These are phyloP conservation scores for Malassezia caprae DNA, from an alignment of 1,284 basidiomycete genomes.

Conservation along the genomic window DNA sequence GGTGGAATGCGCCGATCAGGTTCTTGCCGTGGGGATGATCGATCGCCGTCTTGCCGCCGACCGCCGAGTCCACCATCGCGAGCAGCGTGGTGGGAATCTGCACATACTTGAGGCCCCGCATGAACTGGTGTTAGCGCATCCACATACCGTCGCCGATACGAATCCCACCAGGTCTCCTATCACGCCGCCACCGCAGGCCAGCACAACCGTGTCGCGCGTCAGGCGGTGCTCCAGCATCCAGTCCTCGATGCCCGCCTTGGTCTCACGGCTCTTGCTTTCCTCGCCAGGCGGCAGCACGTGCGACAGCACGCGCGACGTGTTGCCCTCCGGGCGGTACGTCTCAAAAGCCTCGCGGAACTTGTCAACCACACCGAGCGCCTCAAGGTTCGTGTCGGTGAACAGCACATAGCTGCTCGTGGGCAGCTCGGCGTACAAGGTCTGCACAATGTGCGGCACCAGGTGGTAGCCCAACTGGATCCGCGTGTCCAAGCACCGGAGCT, in stretches of 20 bases:
- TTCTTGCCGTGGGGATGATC: slow-evolving; percentile 96
- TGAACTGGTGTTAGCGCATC: slow-evolving; percentile 42
- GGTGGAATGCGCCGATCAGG: slow-evolving; percentile 95
- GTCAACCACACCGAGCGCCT: slow-evolving; percentile 63
- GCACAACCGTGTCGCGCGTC: slow-evolving; percentile 82
- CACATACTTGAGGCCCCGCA: slow-evolving; percentile 73
- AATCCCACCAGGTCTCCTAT: slow-evolving; percentile 91
- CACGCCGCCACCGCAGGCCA: slow-evolving; percentile 91
- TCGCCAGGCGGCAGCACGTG: slow-evolving; percentile 81
- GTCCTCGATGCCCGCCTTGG: slow-evolving; percentile 89
- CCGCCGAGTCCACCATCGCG: slow-evolving; percentile 95
- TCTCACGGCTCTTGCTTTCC: slow-evolving; percentile 77
- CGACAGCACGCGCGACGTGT: slow-evolving; percentile 61
- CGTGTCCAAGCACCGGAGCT: slow-evolving; percentile 35
- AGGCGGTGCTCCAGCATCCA: slow-evolving; percentile 78
- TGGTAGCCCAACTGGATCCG: slow-evolving; percentile 46
- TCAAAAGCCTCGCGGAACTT: slow-evolving; percentile 35
- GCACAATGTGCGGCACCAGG: slow-evolving; percentile 51
- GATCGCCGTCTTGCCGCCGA: slow-evolving; percentile 96
- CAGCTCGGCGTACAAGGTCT: slow-evolving; percentile 61
- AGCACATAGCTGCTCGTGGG: slow-evolving; percentile 82
- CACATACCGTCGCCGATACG: slow-evolving; percentile 82
- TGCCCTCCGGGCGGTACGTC: slow-evolving; percentile 39
- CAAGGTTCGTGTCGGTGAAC: slow-evolving; percentile 80
- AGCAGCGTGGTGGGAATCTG: slow-evolving; percentile 94